Evolutionary conservation across 2,329 filamentous ascomycete species (phyloP).

Genomic region (Aspergillus sclerotialis): DNA sequence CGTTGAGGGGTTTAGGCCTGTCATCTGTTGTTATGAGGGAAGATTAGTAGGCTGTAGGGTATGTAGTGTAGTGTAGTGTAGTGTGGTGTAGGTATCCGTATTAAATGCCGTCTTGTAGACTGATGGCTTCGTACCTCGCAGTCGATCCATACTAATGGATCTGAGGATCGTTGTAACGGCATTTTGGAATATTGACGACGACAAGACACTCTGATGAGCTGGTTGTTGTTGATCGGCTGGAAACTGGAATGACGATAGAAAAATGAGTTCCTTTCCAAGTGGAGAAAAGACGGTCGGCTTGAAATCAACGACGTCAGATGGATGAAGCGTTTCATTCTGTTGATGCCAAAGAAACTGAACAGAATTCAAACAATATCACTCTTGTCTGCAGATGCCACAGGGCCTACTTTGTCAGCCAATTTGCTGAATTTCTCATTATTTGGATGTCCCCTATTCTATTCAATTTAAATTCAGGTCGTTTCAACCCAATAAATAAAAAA

Average conservation of each 20-base stretch:
- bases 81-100: conserved; percentile 1
- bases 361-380: too few species aligned
- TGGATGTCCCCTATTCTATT: too few species aligned
- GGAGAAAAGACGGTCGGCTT: conserved; percentile 7
- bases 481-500: too few species aligned
- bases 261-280: conserved; percentile 4
- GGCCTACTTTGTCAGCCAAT: too few species aligned
- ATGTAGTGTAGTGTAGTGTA: conserved; percentile 29
- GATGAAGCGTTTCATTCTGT: too few species aligned
- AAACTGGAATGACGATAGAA: too few species aligned
- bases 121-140: conserved; percentile 49
- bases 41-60: conserved; percentile 2
- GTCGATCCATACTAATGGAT: conserved; percentile 81
- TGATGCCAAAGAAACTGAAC: too few species aligned
- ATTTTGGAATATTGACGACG: conserved; percentile 19
- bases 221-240: too few species aligned
- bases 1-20: conserved; percentile 66
- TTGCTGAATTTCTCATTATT: too few species aligned
- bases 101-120: conserved; percentile 1
- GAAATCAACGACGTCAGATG: too few species aligned
- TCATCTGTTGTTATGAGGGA: conserved; percentile 72
- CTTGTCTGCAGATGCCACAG: too few species aligned
- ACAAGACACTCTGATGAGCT: too few species aligned
- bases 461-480: background rate
- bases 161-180: conserved; percentile 45